Conservation (phyloP, 2,329 filamentous ascomycete genomes). For the Aspergillus sp. region DNA sequence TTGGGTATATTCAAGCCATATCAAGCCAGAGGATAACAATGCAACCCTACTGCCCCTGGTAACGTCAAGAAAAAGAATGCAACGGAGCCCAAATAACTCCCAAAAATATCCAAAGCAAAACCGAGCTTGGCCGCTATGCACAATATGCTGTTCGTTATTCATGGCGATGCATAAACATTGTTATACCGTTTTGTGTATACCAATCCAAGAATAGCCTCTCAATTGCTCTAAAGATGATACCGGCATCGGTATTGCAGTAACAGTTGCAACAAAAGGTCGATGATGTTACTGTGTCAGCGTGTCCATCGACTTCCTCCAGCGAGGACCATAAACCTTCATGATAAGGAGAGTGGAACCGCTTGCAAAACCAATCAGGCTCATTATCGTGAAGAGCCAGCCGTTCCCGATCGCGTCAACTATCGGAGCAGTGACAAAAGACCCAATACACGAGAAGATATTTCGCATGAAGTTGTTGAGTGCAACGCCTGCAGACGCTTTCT, state of each 20-base stretch:
- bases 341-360: slow-evolving; percentile 54
- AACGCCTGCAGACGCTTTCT: slow-evolving; percentile 61
- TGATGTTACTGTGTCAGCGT: slow-evolving; percentile 11
- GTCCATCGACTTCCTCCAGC: slow-evolving; percentile 60
- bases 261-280: background rate
- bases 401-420: slow-evolving; percentile 63
- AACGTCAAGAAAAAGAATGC: background rate
- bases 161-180: too few relatives aligned
- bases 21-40: too few relatives aligned
- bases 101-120: background rate
- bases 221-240: too few relatives aligned
- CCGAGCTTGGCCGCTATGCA: background rate
- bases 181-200: too few relatives aligned
- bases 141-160: background rate
- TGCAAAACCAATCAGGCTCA: slow-evolving; percentile 48
- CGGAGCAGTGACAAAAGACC: slow-evolving; percentile 60
- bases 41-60: too few relatives aligned
- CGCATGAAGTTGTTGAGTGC: slow-evolving; percentile 74
- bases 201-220: too few relatives aligned
- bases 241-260: too few relatives aligned
- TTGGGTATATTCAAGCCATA: background rate
- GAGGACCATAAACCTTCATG: slow-evolving; percentile 52
- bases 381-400: slow-evolving; percentile 66
- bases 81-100: background rate
- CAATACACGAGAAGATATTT: slow-evolving; percentile 69